Percentiles rank a stretch among this genome's conserved stretches.
Evolutionary conservation across 1,139 yeast genomes (phyloP).

Genomic region (Yueomyces sp.): DNA sequence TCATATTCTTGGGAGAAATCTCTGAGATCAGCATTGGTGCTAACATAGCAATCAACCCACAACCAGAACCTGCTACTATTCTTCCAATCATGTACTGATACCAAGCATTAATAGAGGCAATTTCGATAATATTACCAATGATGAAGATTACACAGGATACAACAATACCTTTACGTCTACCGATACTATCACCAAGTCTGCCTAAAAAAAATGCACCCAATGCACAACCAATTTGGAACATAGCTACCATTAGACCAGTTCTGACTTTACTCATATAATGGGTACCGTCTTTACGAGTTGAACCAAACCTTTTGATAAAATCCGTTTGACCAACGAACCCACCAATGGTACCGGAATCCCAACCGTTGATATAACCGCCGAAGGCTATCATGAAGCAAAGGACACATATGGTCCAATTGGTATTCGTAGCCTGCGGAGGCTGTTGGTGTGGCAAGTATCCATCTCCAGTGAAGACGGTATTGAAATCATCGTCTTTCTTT

Average conservation of each 20-base stretch:
- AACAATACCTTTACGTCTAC: conserved; percentile 48
- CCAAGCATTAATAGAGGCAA: conserved; percentile 38
- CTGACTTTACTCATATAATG: conserved; percentile 37
- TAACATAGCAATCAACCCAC: conserved; percentile 47
- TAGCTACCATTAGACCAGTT: conserved; percentile 48
- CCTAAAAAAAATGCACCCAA: conserved; percentile 42
- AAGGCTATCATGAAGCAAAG: background rate
- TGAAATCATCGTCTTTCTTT: too few species aligned
- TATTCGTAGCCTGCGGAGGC: too few species aligned
- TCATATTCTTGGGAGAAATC: conserved; percentile 49
- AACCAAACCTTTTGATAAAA: conserved; percentile 33
- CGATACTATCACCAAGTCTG: conserved; percentile 42
- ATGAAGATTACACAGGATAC: conserved; percentile 42
- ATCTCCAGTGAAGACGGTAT: too few species aligned
- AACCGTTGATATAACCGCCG: background rate
- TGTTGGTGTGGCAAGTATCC: too few species aligned
- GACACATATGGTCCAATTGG: too few species aligned
- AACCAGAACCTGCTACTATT: conserved; percentile 49
- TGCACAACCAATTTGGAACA: conserved; percentile 57
- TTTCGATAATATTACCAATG: conserved; percentile 21
- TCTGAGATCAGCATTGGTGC: conserved; percentile 54
- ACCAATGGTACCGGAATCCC: background rate
- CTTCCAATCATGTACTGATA: conserved; percentile 46
- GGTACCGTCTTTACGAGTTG: conserved; percentile 16
- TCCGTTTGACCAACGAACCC: conserved; percentile 44